Percentiles rank a stretch among this genome's conserved stretches.
Conservation (phyloP, 306 rosid species). For the Vicia villosa region DNA sequence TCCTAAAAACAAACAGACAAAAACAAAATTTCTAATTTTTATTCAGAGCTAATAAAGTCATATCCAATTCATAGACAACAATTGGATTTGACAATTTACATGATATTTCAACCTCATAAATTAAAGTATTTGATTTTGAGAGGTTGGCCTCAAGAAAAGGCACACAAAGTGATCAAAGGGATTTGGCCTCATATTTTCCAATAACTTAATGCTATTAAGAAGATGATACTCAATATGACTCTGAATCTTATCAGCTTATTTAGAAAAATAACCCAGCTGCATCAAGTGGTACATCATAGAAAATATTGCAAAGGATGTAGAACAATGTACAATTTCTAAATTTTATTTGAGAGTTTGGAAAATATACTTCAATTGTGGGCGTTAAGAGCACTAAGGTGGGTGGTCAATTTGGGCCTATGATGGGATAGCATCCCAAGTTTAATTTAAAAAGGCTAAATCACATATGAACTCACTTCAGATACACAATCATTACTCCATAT, state of each 20-base stretch:
- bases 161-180: neutral
- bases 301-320: neutral
- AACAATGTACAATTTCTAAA: neutral
- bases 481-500: constrained; percentile 3
- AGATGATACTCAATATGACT: neutral
- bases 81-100: no score
- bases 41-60: no score
- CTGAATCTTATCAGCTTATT: neutral
- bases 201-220: neutral
- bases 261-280: neutral
- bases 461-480: neutral
- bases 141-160: neutral
- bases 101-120: no score
- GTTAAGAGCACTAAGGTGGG: neutral
- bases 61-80: no score
- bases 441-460: neutral
- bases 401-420: neutral
- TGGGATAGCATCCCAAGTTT: neutral
- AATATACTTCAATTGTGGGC: neutral
- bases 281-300: constrained; percentile 5
- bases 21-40: no score
- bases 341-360: neutral
- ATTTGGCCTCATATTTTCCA: neutral
- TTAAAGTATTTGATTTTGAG: no score
- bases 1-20: no score